phyloP scores from a whole-genome alignment of 2,329 filamentous ascomycete species.

The Pseudocercospora ulei region DNA sequence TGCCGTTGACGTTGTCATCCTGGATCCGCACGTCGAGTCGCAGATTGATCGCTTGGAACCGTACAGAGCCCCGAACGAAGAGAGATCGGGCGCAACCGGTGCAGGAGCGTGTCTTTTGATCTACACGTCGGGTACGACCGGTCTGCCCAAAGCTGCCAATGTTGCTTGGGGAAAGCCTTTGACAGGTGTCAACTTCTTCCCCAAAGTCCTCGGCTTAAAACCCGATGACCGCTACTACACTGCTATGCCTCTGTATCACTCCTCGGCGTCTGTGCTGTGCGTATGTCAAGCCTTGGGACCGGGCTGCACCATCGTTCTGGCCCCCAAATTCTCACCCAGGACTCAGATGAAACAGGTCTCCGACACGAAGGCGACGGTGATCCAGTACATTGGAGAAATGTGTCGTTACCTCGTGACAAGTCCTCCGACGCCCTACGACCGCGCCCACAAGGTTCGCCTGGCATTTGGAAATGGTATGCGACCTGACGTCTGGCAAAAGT shows the following conservation, averaged over 20 bases:
- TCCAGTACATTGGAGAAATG: constrained; percentile 84
- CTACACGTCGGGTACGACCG: constrained; percentile 78
- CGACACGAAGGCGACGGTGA: constrained; percentile 59
- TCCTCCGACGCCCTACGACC: constrained; percentile 57
- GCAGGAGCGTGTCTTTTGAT: constrained; percentile 61
- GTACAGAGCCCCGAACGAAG: constrained; percentile 31
- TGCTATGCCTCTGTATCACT: constrained; percentile 83
- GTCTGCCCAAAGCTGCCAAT: constrained; percentile 56
- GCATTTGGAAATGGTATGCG: constrained; percentile 79
- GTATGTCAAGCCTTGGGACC: constrained; percentile 47
- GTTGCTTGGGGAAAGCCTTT: constrained; percentile 32
- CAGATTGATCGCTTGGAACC: constrained; percentile 32
- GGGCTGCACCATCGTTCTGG: constrained; percentile 60
- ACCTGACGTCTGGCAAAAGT: constrained; percentile 67
- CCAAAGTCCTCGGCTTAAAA: constrained; percentile 50
- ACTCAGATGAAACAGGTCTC: constrained; percentile 69
- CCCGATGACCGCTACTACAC: constrained; percentile 73
- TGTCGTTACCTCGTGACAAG: constrained; percentile 69
- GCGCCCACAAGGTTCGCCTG: constrained; percentile 59
- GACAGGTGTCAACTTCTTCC: constrained; percentile 25
- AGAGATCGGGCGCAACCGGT: constrained; percentile 25
- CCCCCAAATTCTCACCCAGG: constrained; percentile 66
- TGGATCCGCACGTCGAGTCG: constrained; percentile 52
- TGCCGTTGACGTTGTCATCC: constrained; percentile 50
- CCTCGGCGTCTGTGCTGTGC: constrained; percentile 63